Evolutionary conservation across 129 eudicot species (phyloP).

Genomic region (Flaveria linearis): DNA sequence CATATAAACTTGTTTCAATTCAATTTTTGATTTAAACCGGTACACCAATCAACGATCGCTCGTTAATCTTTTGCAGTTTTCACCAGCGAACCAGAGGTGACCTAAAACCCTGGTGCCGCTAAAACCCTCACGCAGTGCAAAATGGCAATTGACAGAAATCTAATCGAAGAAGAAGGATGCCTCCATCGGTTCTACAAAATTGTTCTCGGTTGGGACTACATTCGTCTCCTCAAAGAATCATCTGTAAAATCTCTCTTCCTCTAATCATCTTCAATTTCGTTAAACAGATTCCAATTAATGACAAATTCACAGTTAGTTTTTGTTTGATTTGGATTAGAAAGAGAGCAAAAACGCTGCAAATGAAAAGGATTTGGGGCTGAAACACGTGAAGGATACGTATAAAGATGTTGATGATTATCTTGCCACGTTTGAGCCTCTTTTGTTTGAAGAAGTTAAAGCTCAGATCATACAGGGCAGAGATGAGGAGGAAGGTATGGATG

Average conservation of each 20-base stretch:
- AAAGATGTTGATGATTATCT: slow-evolving; percentile 77
- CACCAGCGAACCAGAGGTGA: not conserved
- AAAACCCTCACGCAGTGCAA: slow-evolving; percentile 4
- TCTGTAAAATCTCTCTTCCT: slow-evolving; percentile 21
- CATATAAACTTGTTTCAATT: not conserved
- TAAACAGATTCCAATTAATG: too few species aligned
- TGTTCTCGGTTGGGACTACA: slow-evolving; percentile 88
- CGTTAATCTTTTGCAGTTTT: not conserved
- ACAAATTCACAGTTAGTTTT: not conserved
- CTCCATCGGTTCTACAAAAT: slow-evolving; percentile 71
- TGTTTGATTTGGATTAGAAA: slow-evolving; percentile 26
- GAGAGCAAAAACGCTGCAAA: slow-evolving; percentile 22
- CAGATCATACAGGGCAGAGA: slow-evolving; percentile 62
- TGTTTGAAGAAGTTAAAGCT: slow-evolving; percentile 96
- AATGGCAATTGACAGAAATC: slow-evolving; percentile 75
- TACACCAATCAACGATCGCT: not conserved
- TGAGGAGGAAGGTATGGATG: slow-evolving; percentile 58
- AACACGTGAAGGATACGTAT: slow-evolving; percentile 64
- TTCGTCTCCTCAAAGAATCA: slow-evolving; percentile 48
- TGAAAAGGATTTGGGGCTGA: slow-evolving; percentile 51
- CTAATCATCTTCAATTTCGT: not conserved
- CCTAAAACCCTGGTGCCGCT: slow-evolving; percentile 1
- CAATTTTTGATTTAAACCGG: not conserved
- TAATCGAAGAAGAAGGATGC: slow-evolving; percentile 57
- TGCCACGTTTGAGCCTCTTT: slow-evolving; percentile 75